Base-by-base conservation (phyloP, 2,329 filamentous ascomycete genomes). In the Xylariaceae sp. region DNA sequence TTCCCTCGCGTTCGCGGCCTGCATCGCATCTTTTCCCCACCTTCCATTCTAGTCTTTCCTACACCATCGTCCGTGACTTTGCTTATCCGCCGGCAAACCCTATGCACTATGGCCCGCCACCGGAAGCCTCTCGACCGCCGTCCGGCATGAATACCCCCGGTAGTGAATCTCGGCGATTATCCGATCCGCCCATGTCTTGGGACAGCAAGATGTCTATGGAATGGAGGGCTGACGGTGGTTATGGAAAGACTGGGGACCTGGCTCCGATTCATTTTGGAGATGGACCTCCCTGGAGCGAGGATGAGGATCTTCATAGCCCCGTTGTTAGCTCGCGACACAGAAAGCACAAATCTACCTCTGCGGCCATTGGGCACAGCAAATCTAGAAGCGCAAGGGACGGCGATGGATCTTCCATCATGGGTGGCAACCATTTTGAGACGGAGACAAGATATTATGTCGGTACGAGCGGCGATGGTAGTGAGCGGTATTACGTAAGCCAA, bases 41-140 rank as follows among this genome's bases (percentile, higher is more conserved):
- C 65, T 94, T 90, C 71, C 87, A 90, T 64, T 94, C 91, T 54
- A 95, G 85, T 68, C 81, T 96, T 16, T 73, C 88, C 6, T 96
- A 96, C 70, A 85, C 91, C n/a, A 78, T 89, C 42, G 92, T 99
- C 61, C 87, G 94, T 66, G 94, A 99, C 77, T 99, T 97, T 74
- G 94, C 94, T 62, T 99, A 97, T 69, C 84, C 89, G 30, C 69
- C 81, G 22, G 79, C 80, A 51, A 89, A 97, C 70, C 91, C 89
- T 41, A 79, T 96, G 71, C 94, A 97, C 75, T 96, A 96, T 77
- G 94, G 94, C 1, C 88, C 92, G n/a, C 86, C 89, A 15, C 86
- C 87, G 36, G 87, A 91, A 63, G 78, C 83, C 22, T 85, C 83
- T 48, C 74, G 77, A 49, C 83, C 84, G n/a, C 78, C 84, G 8